Base-by-base conservation (phyloP, 2,329 filamentous ascomycete genomes). In the Arthroderma sp. region DNA sequence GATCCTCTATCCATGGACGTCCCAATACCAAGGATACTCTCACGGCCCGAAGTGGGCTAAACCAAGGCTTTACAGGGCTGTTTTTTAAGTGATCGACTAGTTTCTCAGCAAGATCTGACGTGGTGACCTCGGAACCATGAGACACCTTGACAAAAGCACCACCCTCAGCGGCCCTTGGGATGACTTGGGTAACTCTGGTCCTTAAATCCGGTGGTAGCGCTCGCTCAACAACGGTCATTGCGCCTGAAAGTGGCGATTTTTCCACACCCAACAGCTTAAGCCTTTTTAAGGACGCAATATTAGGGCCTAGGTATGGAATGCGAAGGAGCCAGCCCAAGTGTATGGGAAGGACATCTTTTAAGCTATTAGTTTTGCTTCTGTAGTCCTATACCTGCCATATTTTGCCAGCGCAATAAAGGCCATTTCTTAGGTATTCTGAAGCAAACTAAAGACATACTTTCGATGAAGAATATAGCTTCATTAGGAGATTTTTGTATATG, bases 91-190 rank as follows among this genome's bases (percentile, higher is more conserved):
- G 73, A 30, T 76, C 66, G 27, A 73, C 67, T 3, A 94, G 66
- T 2, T 69, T 70, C 15, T 68, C 70, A 64, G 81, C 78, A 9
- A 85, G 69, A 29, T 78, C 73, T 15, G 68, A 65, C 2, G 71
- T 60, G 6, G 64, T 61, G 4, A 70, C 57, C 6, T 62, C 60
- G 11, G 66, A 54, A 53, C 71, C 68, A 52, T 76, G 76, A 10
- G 73, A 74, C 58, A 93, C 87, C 61, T 93, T 95, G 61, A 96
- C 80, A 60, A 93, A 96, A 0, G 85, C 86, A 8, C 91, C 91
- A 10, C 91, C 91, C 58, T 98, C 91, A 55, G 93, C 88, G 29
- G 93, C 70, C 3, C 87, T 75, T 0, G 88, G 87, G 11, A 95
- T 63, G 10, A 95, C 81, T 56, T 94, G 82, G 3, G 80, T 84